Base-by-base conservation (phyloP, 2,329 filamentous ascomycete genomes). In the Botrytis squamosa region DNA sequence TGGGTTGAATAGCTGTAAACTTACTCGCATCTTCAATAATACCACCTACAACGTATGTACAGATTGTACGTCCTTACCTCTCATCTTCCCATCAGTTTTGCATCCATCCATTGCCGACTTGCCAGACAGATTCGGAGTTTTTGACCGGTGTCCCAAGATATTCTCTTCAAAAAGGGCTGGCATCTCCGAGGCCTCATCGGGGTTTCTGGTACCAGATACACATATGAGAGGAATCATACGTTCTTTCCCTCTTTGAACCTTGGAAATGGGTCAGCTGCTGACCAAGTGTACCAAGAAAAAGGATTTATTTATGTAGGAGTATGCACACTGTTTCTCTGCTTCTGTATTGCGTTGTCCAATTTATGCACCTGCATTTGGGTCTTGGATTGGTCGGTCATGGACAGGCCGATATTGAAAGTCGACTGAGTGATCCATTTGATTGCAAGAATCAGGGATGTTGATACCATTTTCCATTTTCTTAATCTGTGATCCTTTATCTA, bases 391-490 rank as follows among this genome's bases (percentile, higher is more conserved):
- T 7, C 22, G 33, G 46, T 6, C 29, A 36, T 67, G 22, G 33
- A 38, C 25, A 40, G 64, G 36, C 44, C 18, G 40, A 44, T 14
- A 44, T 14, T 36, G 63, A 66, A 14, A 29, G 49, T 62, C n/a
- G 29, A 62, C 22, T 62, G 36, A n/a, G 0, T 29, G 52, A 55
- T 55, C 6, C 6, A 52, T n/a, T 55, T 55, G n/a, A 55, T 18
- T 55, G 52, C 20, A 12, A 67, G 49, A 25, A n/a, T 59, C 67
- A 69, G 49, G 67, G 67, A 44, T 69, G n/a, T 70, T 70, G 67
- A 44, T 70, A 59, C 36, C n/a, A 59, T 59, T 59, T 70, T 44
- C 6, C 20, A 10, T 8, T 69, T 55, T 18, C 16, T 69, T 69
- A 52, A 46, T 46, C 42, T 66, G 49, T 22, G 25, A 36, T 36